Percentiles rank a stretch among this genome's conserved stretches.
Evolutionary conservation across 2,329 filamentous ascomycete genomes (phyloP).

Genomic region (Aspergillus felis): DNA sequence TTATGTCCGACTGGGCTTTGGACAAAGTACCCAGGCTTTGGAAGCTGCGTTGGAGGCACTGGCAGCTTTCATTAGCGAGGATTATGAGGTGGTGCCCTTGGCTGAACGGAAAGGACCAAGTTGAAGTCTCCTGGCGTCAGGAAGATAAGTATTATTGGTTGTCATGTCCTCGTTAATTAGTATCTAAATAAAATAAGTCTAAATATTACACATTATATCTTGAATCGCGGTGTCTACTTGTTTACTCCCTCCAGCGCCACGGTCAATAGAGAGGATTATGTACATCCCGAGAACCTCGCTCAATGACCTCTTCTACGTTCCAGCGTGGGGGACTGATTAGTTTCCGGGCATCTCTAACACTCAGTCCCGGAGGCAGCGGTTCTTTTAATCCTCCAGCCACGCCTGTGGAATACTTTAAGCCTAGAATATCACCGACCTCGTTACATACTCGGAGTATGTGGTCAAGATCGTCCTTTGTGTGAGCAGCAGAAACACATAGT

Average conservation of each 20-base stretch:
- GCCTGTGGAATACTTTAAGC: constrained; percentile 90
- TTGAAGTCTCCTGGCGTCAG: too few species aligned
- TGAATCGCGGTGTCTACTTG: background rate
- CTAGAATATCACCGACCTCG: constrained; percentile 80
- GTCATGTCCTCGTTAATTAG: background rate
- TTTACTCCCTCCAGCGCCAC: background rate
- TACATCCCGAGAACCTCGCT: constrained; percentile 65
- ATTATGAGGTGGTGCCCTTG: background rate
- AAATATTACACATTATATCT: background rate
- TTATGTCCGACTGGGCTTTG: background rate
- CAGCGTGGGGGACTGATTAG: constrained; percentile 66
- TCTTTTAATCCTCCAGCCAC: constrained; percentile 74
- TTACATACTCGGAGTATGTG: constrained; percentile 83
- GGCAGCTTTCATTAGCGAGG: background rate
- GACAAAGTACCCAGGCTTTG: background rate
- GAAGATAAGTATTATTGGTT: background rate
- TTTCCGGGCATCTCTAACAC: constrained; percentile 34
- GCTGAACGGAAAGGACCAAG: constrained; percentile 21
- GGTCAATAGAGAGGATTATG: constrained; percentile 63
- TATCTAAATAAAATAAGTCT: background rate
- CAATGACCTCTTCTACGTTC: constrained; percentile 69
- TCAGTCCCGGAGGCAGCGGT: constrained; percentile 51
- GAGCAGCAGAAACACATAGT: constrained; percentile 88
- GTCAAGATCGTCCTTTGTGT: constrained; percentile 96
- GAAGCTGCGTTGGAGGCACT: background rate